A percentile compares a stretch with the other conserved stretches of the same genome.
Evolutionary conservation across 225 moss, liverwort and hornwort genomes (phyloP).

Genomic region (Thuidium tamariscinum): DNA sequence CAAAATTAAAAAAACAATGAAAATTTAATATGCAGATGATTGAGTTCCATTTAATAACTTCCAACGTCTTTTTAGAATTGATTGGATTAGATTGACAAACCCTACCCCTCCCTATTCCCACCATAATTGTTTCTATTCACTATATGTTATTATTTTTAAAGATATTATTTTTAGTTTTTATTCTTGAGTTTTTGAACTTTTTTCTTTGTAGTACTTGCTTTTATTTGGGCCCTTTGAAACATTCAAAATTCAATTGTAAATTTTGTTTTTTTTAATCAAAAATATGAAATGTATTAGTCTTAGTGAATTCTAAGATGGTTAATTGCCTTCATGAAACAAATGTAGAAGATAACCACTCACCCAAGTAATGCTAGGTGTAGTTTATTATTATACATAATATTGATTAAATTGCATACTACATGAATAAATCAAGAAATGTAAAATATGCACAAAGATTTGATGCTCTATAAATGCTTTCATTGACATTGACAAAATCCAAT

Average conservation of each 20-base stretch:
- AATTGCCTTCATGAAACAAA: not conserved
- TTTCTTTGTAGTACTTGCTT: not conserved
- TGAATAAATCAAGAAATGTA: not conserved
- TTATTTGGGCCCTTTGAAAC: no score
- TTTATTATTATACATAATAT: not conserved
- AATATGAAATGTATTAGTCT: not conserved
- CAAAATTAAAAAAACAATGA: not conserved
- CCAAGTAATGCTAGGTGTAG: not conserved
- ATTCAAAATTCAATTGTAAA: not conserved
- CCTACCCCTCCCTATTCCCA: no score
- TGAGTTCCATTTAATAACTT: not conserved
- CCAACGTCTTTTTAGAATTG: not conserved
- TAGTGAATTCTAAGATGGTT: accelerated
- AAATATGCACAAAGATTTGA: not conserved
- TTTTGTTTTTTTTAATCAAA: not conserved
- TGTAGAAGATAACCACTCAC: not conserved
- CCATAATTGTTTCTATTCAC: no score
- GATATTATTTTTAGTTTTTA: not conserved
- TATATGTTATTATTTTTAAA: no score
- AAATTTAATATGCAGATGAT: no score
- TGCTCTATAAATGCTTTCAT: not conserved
- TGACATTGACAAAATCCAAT: not conserved
- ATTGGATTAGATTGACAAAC: no score
- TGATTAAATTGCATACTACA: not conserved
- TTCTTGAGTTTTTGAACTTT: accelerated